phyloP scores from a whole-genome alignment of 2,329 filamentous ascomycete species.

The Colletotrichum simmondsii region DNA sequence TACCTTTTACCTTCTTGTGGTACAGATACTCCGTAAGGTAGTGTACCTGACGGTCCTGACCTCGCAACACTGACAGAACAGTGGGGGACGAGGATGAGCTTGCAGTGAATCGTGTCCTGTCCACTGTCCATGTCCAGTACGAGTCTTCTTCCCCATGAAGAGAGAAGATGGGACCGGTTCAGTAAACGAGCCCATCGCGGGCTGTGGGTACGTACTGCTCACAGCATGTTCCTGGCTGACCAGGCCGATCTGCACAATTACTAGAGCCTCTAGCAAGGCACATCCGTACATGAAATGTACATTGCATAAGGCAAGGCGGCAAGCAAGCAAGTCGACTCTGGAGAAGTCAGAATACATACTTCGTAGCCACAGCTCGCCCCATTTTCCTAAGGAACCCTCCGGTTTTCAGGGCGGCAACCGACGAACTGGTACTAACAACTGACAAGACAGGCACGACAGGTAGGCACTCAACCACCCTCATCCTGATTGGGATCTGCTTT shows the following conservation, averaged over 20 bases:
- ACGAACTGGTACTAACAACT: neutral
- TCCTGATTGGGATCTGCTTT: neutral
- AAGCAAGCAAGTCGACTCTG: neutral
- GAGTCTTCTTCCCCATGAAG: no score
- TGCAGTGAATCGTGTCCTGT: neutral
- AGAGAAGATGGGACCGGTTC: neutral
- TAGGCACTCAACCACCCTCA: neutral
- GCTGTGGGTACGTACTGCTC: slow-evolving; percentile 4
- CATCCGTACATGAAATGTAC: slow-evolving; percentile 4
- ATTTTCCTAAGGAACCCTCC: neutral
- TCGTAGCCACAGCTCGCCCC: neutral
- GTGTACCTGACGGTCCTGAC: neutral
- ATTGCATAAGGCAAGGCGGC: neutral
- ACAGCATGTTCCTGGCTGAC: slow-evolving; percentile 24
- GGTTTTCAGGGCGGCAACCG: neutral
- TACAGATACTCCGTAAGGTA: no score
- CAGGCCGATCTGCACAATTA: slow-evolving; percentile 31
- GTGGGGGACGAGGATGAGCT: slow-evolving; percentile 27
- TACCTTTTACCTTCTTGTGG: neutral
- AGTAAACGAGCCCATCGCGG: neutral
- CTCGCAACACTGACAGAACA: slow-evolving; percentile 11
- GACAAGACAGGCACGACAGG: neutral
- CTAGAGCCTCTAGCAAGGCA: slow-evolving; percentile 12
- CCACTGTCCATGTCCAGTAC: no score
- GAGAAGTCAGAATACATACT: neutral